Conservation (phyloP, 148 eudicot genomes). For the Fagopyrum homotropicum region DNA sequence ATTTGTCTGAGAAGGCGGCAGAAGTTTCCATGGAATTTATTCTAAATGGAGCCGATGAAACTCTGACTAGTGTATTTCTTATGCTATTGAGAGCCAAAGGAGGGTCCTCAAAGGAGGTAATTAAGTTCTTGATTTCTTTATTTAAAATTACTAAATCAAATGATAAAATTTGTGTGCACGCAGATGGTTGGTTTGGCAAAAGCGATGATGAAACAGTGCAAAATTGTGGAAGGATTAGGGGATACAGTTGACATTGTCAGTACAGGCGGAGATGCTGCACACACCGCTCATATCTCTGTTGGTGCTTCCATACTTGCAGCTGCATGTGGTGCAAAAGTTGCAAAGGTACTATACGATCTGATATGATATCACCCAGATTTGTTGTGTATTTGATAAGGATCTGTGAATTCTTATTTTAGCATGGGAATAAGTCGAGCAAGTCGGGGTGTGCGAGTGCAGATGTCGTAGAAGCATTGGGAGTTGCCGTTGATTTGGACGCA, state of each 20-base stretch:
- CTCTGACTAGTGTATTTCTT: slow-evolving; percentile 84
- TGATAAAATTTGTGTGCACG: background rate
- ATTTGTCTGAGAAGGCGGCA: slow-evolving; percentile 66
- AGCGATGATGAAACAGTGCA: slow-evolving; percentile 77
- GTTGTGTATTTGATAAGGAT: too few species aligned
- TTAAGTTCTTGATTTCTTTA: too few species aligned
- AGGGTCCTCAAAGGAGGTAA: slow-evolving; percentile 86
- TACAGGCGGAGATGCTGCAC: slow-evolving; percentile 98
- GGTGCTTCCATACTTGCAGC: slow-evolving; percentile 93
- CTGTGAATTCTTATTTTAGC: slow-evolving; percentile 34
- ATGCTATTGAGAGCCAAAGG: slow-evolving; percentile 95
- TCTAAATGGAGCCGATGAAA: slow-evolving; percentile 69
- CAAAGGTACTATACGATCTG: slow-evolving; percentile 47
- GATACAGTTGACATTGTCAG: slow-evolving; percentile 93
- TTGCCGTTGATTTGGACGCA: slow-evolving; percentile 73
- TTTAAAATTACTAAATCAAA: background rate
- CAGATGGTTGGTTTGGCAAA: slow-evolving; percentile 93
- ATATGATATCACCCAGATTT: too few species aligned
- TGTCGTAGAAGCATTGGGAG: slow-evolving; percentile 84
- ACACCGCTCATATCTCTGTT: slow-evolving; percentile 90
- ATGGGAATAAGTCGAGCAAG: slow-evolving; percentile 95
- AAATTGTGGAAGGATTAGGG: slow-evolving; percentile 59
- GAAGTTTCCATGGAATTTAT: slow-evolving; percentile 66
- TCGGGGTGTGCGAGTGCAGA: slow-evolving; percentile 99
- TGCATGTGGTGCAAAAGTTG: slow-evolving; percentile 96